Evolutionary conservation across 2,329 filamentous ascomycete genomes (phyloP).

Genomic region (Calycina marina): DNA sequence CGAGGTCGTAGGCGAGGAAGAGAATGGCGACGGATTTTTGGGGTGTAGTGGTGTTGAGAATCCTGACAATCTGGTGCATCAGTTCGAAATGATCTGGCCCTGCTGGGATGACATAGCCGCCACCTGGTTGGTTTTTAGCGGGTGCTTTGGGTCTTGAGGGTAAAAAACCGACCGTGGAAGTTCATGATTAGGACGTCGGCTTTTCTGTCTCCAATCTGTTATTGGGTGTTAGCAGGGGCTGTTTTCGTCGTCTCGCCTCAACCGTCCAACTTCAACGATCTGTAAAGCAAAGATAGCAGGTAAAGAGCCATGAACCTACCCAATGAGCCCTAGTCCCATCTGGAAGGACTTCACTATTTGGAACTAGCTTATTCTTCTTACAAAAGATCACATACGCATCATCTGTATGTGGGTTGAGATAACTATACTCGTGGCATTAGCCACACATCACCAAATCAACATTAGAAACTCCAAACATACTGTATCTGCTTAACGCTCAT

Average conservation of each 20-base stretch:
- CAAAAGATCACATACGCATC: conserved; percentile 13
- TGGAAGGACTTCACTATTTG: conserved; percentile 14
- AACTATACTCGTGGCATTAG: conserved; percentile 7
- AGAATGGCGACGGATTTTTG: conserved; percentile 34
- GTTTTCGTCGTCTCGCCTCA: no score
- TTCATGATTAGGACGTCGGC: conserved; percentile 29
- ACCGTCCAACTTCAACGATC: no score
- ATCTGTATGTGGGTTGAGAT: conserved; percentile 11
- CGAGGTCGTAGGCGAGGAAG: conserved; percentile 40
- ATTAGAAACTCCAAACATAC: conserved; percentile 7
- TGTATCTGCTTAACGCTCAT: conserved; percentile 11
- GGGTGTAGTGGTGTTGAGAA: conserved; percentile 24
- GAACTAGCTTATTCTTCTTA: conserved; percentile 11
- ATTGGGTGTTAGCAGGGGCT: not conserved
- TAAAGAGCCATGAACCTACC: conserved; percentile 9
- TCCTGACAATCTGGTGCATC: conserved; percentile 11
- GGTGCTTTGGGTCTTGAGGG: not conserved
- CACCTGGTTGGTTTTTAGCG: conserved; percentile 25
- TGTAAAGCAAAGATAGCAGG: not conserved
- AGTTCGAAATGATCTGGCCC: conserved; percentile 32
- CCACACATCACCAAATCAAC: not conserved
- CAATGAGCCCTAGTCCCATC: conserved; percentile 31
- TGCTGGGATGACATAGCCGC: conserved; percentile 38
- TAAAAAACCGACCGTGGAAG: conserved; percentile 26
- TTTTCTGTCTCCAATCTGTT: conserved; percentile 23